Conservation (phyloP, 352 stramenopile species). For the Elongisporangium senticosum region DNA sequence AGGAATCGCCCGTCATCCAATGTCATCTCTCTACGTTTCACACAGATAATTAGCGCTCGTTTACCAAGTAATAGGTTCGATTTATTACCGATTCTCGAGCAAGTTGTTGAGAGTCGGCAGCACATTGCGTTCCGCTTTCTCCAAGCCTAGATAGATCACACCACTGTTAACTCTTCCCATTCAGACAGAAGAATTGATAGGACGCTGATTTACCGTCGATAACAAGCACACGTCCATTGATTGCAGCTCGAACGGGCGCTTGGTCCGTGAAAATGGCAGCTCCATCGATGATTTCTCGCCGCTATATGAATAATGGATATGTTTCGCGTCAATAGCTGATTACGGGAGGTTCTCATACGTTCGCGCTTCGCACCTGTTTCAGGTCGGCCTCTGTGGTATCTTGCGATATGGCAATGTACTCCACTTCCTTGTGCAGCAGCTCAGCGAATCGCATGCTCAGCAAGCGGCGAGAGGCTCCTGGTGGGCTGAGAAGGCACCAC, state of each 20-base stretch:
- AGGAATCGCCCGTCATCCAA: constrained; percentile 93
- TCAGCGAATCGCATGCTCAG: constrained; percentile 85
- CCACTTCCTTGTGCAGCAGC: constrained; percentile 76
- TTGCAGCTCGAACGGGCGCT: constrained; percentile 90
- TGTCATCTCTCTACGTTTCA: constrained; percentile 75
- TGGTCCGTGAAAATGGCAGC: constrained; percentile 87
- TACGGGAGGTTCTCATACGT: too few species aligned
- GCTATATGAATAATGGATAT: constrained; percentile 13
- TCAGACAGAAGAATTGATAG: not conserved
- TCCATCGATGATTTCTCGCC: constrained; percentile 63
- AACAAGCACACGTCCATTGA: constrained; percentile 90
- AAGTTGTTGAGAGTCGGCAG: constrained; percentile 97
- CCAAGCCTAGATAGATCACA: constrained; percentile 44
- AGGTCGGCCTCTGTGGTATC: constrained; percentile 93
- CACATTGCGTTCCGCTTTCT: constrained; percentile 96
- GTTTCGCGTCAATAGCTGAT: not conserved
- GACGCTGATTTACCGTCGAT: constrained; percentile 74
- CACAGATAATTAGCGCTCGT: not conserved
- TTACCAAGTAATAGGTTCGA: not conserved
- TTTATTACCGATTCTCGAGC: constrained; percentile 86
- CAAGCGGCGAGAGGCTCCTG: constrained; percentile 60
- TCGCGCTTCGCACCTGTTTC: constrained; percentile 54
- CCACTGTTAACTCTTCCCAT: not conserved
- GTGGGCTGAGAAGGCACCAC: constrained; percentile 30
- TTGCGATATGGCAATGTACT: constrained; percentile 90